Conservation (phyloP, 768 basidiomycete genomes). For the Phanerodontia chrysosporium region DNA sequence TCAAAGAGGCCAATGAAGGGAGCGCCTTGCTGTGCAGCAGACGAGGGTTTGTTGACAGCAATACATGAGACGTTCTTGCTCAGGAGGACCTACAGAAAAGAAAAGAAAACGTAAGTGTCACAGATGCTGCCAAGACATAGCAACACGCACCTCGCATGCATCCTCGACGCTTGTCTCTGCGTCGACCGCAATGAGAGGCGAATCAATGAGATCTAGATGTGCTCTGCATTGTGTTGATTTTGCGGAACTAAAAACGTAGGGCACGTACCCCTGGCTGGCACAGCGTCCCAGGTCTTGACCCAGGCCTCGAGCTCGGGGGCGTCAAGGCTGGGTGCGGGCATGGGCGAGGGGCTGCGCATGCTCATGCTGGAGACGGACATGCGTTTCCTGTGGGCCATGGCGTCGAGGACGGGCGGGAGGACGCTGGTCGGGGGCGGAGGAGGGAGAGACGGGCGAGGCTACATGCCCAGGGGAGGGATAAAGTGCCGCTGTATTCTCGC, state of each 20-base stretch:
- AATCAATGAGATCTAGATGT: conserved; percentile 62
- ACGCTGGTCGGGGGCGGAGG: neutral
- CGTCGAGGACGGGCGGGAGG: neutral
- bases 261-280: conserved; percentile 53
- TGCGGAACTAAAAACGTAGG: neutral
- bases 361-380: conserved; percentile 26
- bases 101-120: neutral
- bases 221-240: neutral
- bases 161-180: conserved; percentile 77
- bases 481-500: conserved; percentile 10
- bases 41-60: conserved; percentile 43
- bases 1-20: conserved; percentile 65
- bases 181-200: conserved; percentile 59
- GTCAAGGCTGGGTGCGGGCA: conserved; percentile 22
- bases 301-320: conserved; percentile 45
- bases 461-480: conserved; percentile 13
- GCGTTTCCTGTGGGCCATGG: conserved; percentile 28
- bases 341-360: conserved; percentile 21
- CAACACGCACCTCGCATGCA: conserved; percentile 64
- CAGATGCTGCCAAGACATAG: neutral
- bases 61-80: conserved; percentile 63
- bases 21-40: conserved; percentile 18
- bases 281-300: conserved; percentile 52
- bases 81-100: conserved; percentile 47
- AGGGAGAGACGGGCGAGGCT: neutral